phyloP scores from a whole-genome alignment of 2,329 filamentous ascomycete species.

The Cladorrhinum sp. region DNA sequence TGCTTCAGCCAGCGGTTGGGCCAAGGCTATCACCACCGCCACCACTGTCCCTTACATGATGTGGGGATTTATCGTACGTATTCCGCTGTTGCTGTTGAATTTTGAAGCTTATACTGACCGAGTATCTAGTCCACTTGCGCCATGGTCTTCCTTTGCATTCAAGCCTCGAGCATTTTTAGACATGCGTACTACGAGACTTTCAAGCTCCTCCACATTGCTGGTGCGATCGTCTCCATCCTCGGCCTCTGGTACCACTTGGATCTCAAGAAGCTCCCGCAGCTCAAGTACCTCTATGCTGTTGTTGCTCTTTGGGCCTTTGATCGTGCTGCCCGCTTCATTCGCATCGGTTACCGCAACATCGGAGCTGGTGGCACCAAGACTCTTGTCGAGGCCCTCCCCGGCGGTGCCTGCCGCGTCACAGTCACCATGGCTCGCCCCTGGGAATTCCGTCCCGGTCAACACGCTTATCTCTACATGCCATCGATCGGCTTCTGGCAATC shows the following conservation, averaged over 20 bases:
- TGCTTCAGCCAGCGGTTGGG: conserved; percentile 47
- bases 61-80: conserved; percentile 62
- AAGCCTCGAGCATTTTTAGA: conserved; percentile 67
- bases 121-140: conserved; percentile 51
- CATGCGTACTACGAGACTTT: conserved; percentile 80
- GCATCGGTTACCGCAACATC: conserved; percentile 63
- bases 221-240: conserved; percentile 57
- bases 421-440: conserved; percentile 74
- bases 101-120: conserved; percentile 13
- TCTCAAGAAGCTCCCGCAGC: conserved; percentile 51
- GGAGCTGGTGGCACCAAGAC: conserved; percentile 65
- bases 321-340: conserved; percentile 56
- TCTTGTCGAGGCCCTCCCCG: conserved; percentile 71
- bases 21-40: conserved; percentile 35
- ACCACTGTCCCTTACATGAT: conserved; percentile 48
- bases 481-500: conserved; percentile 69
- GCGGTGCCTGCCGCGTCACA: conserved; percentile 70
- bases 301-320: conserved; percentile 67
- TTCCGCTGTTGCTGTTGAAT: not conserved
- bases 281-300: conserved; percentile 58
- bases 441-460: conserved; percentile 71
- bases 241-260: conserved; percentile 67
- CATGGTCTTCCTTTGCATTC: conserved; percentile 61
- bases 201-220: conserved; percentile 66
- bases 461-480: conserved; percentile 77